Percentiles rank a stretch among this genome's conserved stretches.
phyloP scores from a whole-genome alignment of 345 rosid genomes.

The Populus ilicifolia region DNA sequence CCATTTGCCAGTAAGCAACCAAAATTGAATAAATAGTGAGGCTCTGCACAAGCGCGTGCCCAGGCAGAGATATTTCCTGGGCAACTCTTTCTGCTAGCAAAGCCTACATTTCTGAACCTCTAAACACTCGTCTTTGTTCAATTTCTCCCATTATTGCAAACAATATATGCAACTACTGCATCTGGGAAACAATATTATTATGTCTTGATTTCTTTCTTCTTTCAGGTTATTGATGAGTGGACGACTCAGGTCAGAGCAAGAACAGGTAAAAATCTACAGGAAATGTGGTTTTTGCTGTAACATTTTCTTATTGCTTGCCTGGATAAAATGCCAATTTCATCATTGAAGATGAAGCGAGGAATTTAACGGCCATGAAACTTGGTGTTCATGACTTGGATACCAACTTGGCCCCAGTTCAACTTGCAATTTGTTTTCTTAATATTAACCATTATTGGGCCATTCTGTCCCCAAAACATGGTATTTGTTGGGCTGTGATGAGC shows the following conservation, averaged over 20 bases:
- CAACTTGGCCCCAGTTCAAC: background rate
- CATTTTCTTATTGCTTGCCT: background rate
- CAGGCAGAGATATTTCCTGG: conserved; percentile 12
- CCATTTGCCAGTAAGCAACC: conserved; percentile 62
- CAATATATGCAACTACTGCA: background rate
- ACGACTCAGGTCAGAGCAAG: conserved; percentile 66
- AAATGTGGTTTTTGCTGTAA: background rate
- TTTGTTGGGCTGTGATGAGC: too few relatives aligned
- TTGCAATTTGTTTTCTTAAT: background rate
- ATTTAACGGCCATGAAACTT: background rate
- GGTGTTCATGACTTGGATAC: background rate
- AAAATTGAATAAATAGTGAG: conserved; percentile 17
- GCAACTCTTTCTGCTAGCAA: conserved; percentile 14
- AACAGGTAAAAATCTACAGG: conserved; percentile 40
- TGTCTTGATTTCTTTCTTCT: background rate
- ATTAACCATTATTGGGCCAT: background rate
- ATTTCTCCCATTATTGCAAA: background rate
- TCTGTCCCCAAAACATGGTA: background rate
- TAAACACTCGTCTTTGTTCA: background rate
- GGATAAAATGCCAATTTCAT: background rate
- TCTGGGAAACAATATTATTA: background rate
- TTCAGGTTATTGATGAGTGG: conserved; percentile 87
- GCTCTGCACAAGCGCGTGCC: conserved; percentile 9
- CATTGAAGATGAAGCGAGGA: background rate
- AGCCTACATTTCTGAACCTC: conserved; percentile 13